Evolutionary conservation across 2,329 filamentous ascomycete genomes (phyloP).

Genomic region (Aureobasidium sp.): DNA sequence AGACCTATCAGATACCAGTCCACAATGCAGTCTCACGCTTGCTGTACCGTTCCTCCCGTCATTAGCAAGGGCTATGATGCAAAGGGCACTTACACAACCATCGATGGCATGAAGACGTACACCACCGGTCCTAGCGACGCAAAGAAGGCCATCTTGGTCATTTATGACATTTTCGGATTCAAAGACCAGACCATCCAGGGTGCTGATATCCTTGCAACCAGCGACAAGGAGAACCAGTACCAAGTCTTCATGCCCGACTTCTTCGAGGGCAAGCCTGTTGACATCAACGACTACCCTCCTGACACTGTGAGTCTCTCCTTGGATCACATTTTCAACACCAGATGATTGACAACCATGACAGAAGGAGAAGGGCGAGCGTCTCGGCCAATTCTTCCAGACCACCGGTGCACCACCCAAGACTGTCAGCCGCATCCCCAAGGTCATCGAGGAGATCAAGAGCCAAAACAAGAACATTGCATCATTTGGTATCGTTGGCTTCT

Average conservation of each 20-base stretch:
- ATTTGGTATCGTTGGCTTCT: conserved; percentile 56
- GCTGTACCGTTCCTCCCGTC: conserved; percentile 46
- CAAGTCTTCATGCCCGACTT: conserved; percentile 88
- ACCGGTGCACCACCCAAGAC: conserved; percentile 52
- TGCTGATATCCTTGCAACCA: conserved; percentile 54
- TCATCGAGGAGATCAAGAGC: conserved; percentile 49
- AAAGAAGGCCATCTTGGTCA: conserved; percentile 50
- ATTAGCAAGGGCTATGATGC: conserved; percentile 45
- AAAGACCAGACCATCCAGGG: conserved; percentile 57
- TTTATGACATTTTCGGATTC: conserved; percentile 58
- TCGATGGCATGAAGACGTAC: conserved; percentile 58
- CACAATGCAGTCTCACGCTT: conserved; percentile 29
- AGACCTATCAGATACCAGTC: background rate
- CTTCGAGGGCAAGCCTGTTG: conserved; percentile 69
- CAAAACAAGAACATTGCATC: conserved; percentile 41
- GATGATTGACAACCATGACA: conserved; percentile 12
- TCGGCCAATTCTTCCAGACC: conserved; percentile 53
- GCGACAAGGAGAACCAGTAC: conserved; percentile 65
- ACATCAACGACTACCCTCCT: conserved; percentile 53
- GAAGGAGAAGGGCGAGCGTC: conserved; percentile 52
- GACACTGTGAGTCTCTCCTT: conserved; percentile 35
- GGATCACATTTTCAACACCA: background rate
- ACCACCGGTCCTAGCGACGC: conserved; percentile 51
- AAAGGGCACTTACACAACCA: conserved; percentile 53
- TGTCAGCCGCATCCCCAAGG: conserved; percentile 47